Base-by-base conservation (phyloP, 495 filamentous ascomycete species). In the Saxispiralis lemnorum region DNA sequence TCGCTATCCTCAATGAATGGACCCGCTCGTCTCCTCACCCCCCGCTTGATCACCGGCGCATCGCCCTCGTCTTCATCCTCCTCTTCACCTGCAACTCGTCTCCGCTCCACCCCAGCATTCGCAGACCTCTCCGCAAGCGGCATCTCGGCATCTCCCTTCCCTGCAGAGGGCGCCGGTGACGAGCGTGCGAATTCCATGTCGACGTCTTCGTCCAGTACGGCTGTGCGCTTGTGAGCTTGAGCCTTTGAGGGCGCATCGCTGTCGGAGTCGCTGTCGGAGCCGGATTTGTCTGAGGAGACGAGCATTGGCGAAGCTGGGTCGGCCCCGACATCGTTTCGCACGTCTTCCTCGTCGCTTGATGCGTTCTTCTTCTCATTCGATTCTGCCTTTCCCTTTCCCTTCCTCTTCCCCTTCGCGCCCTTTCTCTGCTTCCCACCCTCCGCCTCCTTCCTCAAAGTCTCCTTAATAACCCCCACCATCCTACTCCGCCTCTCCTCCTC, bases 401-500 rank as follows among this genome's bases (percentile, higher is more conserved):
- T 56, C 55, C 16, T 54, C 41, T 18, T 43, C 43, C 16, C 44
- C 49, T 7, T 46, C 19, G 33, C 41, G 14, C 44, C 52, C 56
- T 39, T 60, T 59, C 52, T 62, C 56, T 40, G 62, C 62, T 55
- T 65, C 56, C 55, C 59, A 12, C 48, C 54, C 14, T 42, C 44
- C 62, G 56, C 39, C 61, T 59, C 47, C 44, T 51, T 53, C 54
- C 46, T 60, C 39, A 76, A 38, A 2, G 63, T 70, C 36, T 67
- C 63, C 49, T 61, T 59, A 45, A 75, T 59, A 28, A 66, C 63
- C 38, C 63, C 58, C 38, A 59, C 60, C 45, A 75, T 70, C 31
- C 60, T 57, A 46, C 66, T 62, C 46, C 76, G 60, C 46, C 67
- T 60, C 45, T 69, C 61, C 57, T 70, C 68, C 59, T 89, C 82